Evolutionary conservation across 495 filamentous ascomycete species (phyloP), one percentile per base, ranked within the genome.

Genomic region (Aspergillus avenaceus): DNA sequence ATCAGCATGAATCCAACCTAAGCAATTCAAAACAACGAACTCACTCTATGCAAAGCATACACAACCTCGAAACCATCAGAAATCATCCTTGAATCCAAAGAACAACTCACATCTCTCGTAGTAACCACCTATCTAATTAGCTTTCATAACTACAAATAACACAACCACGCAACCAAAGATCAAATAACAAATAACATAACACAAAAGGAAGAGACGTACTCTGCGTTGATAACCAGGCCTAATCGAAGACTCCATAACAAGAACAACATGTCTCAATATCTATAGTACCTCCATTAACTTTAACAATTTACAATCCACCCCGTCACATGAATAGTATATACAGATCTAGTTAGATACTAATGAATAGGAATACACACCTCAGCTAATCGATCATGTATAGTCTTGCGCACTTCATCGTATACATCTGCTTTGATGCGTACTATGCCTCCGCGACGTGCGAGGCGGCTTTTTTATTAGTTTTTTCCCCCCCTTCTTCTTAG

Each of bases 381-480:
- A n/a, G 72, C 58, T 0, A 91, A 61, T 1, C 75, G 70, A 0
- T 58, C 52, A 25, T 78, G 82, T 1, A 95, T 24, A 0, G 71
- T 80, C 0, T 14, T 14, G 0, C 90, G 75, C 0, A 79, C 67
- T 0, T 90, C 85, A 0, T 88, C 77, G 60, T 96, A 95, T n/a
- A 95, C 84, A 0, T 43, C 52, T 0, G 55, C 74, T 0, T 81
- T 85, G 14, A 95, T 90, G 0, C 89, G 70, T 54, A 88, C 86
- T 5, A 93, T 80, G 0, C 89, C 89, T 4, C 89, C 89, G 14
- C 89, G 81, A 1, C 89, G 80, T 4, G 89, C 89, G 4, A 95
- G 72, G 45, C 88, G 87, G 40, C 88, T 91, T 47, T 51, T 26
- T 27, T n/a, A n/a, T n/a, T n/a, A n/a, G n/a, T n/a, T n/a, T n/a